Percentiles rank a stretch among this genome's conserved stretches.
Evolutionary conservation across 192 early-diverging fungal species (phyloP).

Genomic region (Kickxella alabastrina): DNA sequence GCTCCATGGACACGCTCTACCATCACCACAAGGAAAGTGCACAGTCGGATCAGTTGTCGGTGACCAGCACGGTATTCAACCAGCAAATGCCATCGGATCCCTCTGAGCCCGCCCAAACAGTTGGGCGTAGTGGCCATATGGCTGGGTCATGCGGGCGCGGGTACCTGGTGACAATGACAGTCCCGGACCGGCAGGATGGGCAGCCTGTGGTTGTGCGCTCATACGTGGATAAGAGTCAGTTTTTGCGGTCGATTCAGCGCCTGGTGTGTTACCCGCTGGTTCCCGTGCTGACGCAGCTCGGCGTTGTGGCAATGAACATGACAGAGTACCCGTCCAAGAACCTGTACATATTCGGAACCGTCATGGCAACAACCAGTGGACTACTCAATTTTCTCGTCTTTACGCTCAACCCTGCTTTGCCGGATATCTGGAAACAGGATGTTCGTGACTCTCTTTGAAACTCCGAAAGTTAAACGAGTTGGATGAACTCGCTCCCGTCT

Average conservation of each 20-base stretch:
- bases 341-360: constrained; percentile 36
- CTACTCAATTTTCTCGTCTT: constrained; percentile 43
- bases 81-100: neutral
- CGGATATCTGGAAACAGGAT: constrained; percentile 47
- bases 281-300: constrained; percentile 40
- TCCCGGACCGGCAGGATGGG: constrained; percentile 4
- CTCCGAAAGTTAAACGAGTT: too few species aligned
- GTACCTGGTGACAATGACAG: constrained; percentile 32
- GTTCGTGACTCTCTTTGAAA: too few species aligned
- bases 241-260: constrained; percentile 40
- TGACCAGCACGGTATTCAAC: too few species aligned
- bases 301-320: constrained; percentile 42
- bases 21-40: too few species aligned
- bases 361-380: constrained; percentile 24
- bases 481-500: too few species aligned
- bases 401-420: constrained; percentile 46
- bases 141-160: constrained; percentile 5
- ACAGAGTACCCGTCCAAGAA: constrained; percentile 5
- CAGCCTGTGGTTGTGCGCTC: constrained; percentile 26
- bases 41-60: too few species aligned
- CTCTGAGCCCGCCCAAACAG: neutral
- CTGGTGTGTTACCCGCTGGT: constrained; percentile 43
- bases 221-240: constrained; percentile 33
- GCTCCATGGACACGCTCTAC: neutral
- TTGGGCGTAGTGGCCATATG: neutral